Percentiles rank a stretch among this genome's conserved stretches.
These are phyloP conservation scores for Lactarius hengduanensis DNA, from an alignment of 768 basidiomycete species.

Conservation along the genomic window DNA sequence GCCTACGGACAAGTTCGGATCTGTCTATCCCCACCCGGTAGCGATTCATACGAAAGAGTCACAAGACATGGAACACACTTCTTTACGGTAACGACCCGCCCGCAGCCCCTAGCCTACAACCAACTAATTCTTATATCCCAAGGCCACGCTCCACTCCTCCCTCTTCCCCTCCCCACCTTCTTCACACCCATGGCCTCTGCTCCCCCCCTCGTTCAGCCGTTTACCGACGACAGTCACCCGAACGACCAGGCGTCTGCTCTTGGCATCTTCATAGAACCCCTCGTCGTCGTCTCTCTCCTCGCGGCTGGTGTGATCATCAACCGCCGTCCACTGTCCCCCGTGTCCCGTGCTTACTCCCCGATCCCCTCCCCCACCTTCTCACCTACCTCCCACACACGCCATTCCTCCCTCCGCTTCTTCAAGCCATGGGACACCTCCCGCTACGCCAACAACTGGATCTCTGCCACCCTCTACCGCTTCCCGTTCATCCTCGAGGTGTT, in stretches of 20 bases:
- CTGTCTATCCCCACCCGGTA: background rate
- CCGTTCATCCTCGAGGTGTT: slow-evolving; percentile 22
- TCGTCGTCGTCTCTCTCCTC: slow-evolving; percentile 21
- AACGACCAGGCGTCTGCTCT: background rate
- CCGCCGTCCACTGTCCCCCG: slow-evolving; percentile 11
- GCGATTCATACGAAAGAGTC: background rate
- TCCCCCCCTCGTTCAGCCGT: slow-evolving; percentile 17
- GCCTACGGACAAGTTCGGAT: background rate
- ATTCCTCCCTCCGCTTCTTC: background rate
- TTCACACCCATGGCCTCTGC: background rate
- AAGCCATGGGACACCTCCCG: slow-evolving; percentile 17
- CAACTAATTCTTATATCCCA: background rate
- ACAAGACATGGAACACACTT: background rate
- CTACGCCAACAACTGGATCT: slow-evolving; percentile 19
- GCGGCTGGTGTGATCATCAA: slow-evolving; percentile 16
- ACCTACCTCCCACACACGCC: background rate
- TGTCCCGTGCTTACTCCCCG: background rate
- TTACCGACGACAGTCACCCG: slow-evolving; percentile 1
- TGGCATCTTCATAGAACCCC: slow-evolving; percentile 16
- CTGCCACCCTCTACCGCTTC: slow-evolving; percentile 6
- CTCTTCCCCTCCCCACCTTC: background rate
- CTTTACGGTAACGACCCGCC: background rate
- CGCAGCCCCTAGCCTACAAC: background rate
- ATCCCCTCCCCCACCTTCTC: background rate
- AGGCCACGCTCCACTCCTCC: background rate